These are phyloP conservation scores for Malassezia pachydermatis DNA, from an alignment of 1,284 basidiomycete species.

Conservation along the genomic window DNA sequence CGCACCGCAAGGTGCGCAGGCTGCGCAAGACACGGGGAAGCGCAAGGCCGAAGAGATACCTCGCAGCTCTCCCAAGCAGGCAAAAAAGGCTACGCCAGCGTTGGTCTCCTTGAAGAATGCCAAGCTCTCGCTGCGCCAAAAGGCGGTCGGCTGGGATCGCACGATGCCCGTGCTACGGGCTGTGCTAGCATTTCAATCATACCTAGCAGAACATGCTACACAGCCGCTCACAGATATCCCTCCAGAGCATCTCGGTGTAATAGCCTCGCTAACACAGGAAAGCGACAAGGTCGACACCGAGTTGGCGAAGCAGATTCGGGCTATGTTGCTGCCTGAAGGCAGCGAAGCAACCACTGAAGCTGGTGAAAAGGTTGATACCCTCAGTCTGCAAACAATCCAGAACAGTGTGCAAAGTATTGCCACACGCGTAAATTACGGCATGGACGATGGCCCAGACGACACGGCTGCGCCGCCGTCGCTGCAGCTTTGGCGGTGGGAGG, in stretches of 20 bases:
- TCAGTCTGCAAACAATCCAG: constrained; percentile 23
- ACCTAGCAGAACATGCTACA: constrained; percentile 17
- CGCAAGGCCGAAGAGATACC: constrained; percentile 9
- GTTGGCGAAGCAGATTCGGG: constrained; percentile 27
- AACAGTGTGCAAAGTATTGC: constrained; percentile 29
- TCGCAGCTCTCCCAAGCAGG: constrained; percentile 12
- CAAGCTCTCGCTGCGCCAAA: constrained; percentile 68
- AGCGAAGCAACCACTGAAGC: constrained; percentile 11
- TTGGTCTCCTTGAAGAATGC: constrained; percentile 53
- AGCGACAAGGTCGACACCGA: constrained; percentile 34
- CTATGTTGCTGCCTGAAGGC: constrained; percentile 27
- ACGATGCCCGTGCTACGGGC: constrained; percentile 67
- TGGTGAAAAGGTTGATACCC: constrained; percentile 15
- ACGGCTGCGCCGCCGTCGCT: constrained; percentile 33
- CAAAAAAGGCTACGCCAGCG: constrained; percentile 18
- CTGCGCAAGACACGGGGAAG: not conserved
- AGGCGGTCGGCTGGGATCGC: constrained; percentile 62
- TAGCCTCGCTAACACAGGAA: constrained; percentile 63
- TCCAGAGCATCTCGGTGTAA: constrained; percentile 60
- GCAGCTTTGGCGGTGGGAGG: constrained; percentile 81
- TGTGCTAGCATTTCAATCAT: constrained; percentile 31
- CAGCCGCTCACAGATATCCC: constrained; percentile 54
- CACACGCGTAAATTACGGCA: constrained; percentile 33
- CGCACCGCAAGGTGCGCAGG: not conserved
- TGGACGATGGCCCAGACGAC: constrained; percentile 16